Evolutionary conservation across 106 monocot genomes (phyloP), one percentile per base, ranked within the genome.

Genomic region (Allium fistulosum): DNA sequence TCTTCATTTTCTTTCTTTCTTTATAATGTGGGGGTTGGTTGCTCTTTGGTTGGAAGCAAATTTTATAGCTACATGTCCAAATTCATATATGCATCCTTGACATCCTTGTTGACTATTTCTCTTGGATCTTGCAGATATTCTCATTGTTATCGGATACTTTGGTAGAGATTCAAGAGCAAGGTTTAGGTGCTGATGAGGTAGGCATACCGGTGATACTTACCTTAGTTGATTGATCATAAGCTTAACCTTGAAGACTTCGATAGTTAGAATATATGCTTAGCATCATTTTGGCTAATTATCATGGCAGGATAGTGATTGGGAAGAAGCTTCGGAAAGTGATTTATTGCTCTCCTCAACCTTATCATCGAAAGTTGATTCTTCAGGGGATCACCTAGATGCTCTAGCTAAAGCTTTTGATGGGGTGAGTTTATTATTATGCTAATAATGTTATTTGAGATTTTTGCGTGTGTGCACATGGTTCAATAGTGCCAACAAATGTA

Each of bases 301-400:
- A 37, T 66, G 26, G 17, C 78, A 99, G 99, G 93, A 93, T 72
- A 79, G 86, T 76, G 86, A 94, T 65, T 90, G 84, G 89, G 92
- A 87, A 78, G 96, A 78, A 57, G 71, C 74, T 61, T 73, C 80
- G 28, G 74, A 75, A 47, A 59, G 17, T 57, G 77, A 53, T 17
- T 76, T 83, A 47, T 52, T 85, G 46, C 72, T 78, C 68, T 86
- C 86, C 62, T 74, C 85, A 16, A 77, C 46, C 45, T 72, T 81
- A 26, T 71, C 77, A 7, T 77, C 87, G 62, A 77, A 79, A 74
- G 37, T 46, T 75, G 77, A 65, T 48, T 75, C 80, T 70, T 75
- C 92, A 47, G 63, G 67, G 14, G 81, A 99, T 16, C 84, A 99
- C 68, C 79, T 99, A 61, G 73, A 87, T 75, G 90, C 83, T 49